Evolutionary conservation across 1,284 basidiomycete genomes (phyloP).

Genomic region (Fereydounia khargensis): DNA sequence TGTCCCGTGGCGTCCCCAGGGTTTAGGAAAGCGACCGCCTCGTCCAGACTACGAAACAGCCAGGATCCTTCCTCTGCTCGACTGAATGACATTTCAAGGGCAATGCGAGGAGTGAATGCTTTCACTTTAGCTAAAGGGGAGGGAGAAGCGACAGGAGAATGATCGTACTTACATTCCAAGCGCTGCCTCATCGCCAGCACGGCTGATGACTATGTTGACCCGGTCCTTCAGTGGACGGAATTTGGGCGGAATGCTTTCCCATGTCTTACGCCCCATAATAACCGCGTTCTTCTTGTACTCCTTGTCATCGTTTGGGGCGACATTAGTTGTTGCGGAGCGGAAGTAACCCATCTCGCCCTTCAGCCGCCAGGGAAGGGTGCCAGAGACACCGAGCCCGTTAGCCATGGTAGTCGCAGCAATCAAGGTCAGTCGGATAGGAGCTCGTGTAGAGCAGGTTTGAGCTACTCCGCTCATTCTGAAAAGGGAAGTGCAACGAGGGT

Average conservation of each 20-base stretch:
- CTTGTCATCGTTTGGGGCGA: slow-evolving; percentile 41
- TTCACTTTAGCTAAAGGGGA: slow-evolving; percentile 6
- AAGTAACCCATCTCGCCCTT: slow-evolving; percentile 93
- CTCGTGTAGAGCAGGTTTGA: neutral
- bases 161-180: slow-evolving; percentile 66
- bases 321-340: slow-evolving; percentile 70
- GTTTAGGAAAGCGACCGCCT: slow-evolving; percentile 3
- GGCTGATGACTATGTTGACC: slow-evolving; percentile 77
- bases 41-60: slow-evolving; percentile 11
- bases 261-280: slow-evolving; percentile 95
- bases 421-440: slow-evolving; percentile 61
- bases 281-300: slow-evolving; percentile 68
- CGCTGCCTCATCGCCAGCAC: slow-evolving; percentile 64
- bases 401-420: slow-evolving; percentile 85
- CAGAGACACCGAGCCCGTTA: slow-evolving; percentile 81
- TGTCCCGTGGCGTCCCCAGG: too few relatives aligned
- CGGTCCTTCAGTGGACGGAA: slow-evolving; percentile 79
- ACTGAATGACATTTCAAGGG: too few relatives aligned
- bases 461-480: neutral
- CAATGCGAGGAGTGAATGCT: too few relatives aligned
- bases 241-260: slow-evolving; percentile 91
- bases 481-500: too few relatives aligned
- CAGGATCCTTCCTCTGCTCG: slow-evolving; percentile 12
- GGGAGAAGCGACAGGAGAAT: too few relatives aligned
- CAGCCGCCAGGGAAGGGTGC: slow-evolving; percentile 81